Evolutionary conservation across 1,284 basidiomycete genomes (phyloP).

Genomic region (Tilletiopsis washingtonensis): DNA sequence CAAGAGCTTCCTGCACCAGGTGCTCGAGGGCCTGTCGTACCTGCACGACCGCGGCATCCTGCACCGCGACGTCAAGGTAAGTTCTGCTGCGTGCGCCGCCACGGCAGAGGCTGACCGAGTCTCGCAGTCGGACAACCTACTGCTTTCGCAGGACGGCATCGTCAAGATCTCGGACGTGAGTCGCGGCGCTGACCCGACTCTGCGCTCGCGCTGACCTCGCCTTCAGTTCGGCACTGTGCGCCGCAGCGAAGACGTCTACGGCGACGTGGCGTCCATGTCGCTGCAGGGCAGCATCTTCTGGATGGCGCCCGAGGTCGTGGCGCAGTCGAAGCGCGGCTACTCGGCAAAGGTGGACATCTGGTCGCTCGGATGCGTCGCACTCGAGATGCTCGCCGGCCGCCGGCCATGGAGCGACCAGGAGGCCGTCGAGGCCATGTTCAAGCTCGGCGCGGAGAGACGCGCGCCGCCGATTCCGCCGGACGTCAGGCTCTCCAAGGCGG

Average conservation of each 20-base stretch:
- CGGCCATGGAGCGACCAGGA: constrained; percentile 88
- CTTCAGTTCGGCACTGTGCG: constrained; percentile 60
- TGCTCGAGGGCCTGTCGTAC: constrained; percentile 83
- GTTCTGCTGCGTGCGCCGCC: too few relatives aligned
- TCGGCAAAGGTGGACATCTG: constrained; percentile 97
- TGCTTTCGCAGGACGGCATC: constrained; percentile 82
- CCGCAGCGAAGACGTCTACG: constrained; percentile 63
- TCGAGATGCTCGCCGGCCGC: constrained; percentile 96
- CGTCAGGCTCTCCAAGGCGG: constrained; percentile 64
- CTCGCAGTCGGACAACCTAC: constrained; percentile 97
- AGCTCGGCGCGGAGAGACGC: constrained; percentile 73
- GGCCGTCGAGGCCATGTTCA: constrained; percentile 84
- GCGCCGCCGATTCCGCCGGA: constrained; percentile 83
- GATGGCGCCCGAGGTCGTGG: constrained; percentile 96
- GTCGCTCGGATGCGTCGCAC: constrained; percentile 91
- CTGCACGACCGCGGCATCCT: constrained; percentile 84
- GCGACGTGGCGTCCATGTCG: constrained; percentile 62
- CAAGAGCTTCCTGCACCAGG: constrained; percentile 86
- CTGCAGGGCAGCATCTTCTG: constrained; percentile 98
- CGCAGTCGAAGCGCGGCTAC: constrained; percentile 69
- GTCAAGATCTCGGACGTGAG: constrained; percentile 99
- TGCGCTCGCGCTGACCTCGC: too few relatives aligned
- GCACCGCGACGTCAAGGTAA: constrained; percentile 93
- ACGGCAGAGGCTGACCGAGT: too few relatives aligned
- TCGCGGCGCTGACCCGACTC: too few relatives aligned